phyloP scores from a whole-genome alignment of 1,139 yeast genomes.

The Williopsis jadinii region DNA sequence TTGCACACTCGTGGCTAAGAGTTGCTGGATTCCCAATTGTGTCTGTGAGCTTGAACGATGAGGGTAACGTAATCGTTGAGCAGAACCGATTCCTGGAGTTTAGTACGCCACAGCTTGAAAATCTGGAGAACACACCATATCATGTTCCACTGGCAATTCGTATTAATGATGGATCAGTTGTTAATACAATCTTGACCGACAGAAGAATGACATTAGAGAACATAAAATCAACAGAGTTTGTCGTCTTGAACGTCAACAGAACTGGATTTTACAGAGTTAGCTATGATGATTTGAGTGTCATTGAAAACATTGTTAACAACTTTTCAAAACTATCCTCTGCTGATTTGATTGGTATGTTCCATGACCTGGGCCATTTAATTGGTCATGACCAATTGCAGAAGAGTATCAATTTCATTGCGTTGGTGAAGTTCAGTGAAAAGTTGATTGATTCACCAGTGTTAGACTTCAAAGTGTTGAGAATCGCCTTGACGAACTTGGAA shows the following conservation, averaged over 20 bases:
- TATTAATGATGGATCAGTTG: slow-evolving; percentile 30
- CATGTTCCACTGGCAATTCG: slow-evolving; percentile 45
- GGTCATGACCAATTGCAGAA: slow-evolving; percentile 23
- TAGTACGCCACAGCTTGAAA: slow-evolving; percentile 19
- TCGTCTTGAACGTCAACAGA: slow-evolving; percentile 38
- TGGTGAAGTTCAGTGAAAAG: slow-evolving; percentile 17
- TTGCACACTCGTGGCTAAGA: slow-evolving; percentile 46
- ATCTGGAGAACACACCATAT: slow-evolving; percentile 26
- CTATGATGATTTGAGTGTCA: slow-evolving; percentile 24
- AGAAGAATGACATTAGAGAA: slow-evolving; percentile 33
- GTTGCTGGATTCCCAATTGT: slow-evolving; percentile 54
- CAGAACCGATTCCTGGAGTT: slow-evolving; percentile 43
- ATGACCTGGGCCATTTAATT: slow-evolving; percentile 25
- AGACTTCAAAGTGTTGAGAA: slow-evolving; percentile 20
- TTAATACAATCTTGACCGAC: slow-evolving; percentile 41
- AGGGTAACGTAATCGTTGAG: slow-evolving; percentile 31
- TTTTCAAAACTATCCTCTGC: slow-evolving; percentile 21
- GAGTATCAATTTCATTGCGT: slow-evolving; percentile 22
- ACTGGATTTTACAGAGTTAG: slow-evolving; percentile 40
- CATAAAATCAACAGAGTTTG: slow-evolving; percentile 23
- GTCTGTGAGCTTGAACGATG: slow-evolving; percentile 29
- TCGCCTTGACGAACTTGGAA: slow-evolving; percentile 20
- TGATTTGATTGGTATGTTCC: slow-evolving; percentile 25
- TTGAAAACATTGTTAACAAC: slow-evolving; percentile 25
- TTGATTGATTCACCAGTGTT: slow-evolving; percentile 14